A percentile compares a stretch with the other conserved stretches of the same genome.
phyloP scores from a whole-genome alignment of 805 yeast genomes.

The Saturnispora galanensis region DNA sequence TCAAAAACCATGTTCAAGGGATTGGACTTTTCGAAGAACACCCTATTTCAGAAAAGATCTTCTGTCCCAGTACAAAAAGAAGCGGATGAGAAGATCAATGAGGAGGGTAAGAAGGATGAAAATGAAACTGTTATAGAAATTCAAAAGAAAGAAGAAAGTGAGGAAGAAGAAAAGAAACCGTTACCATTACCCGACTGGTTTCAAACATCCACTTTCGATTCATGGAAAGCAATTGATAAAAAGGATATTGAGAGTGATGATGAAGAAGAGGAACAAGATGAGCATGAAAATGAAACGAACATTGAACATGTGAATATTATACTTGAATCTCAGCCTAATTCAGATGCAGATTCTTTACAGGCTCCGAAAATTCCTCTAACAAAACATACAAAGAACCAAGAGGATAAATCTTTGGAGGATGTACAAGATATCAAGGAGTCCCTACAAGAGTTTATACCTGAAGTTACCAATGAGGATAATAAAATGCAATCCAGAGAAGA shows the following conservation, averaged over 20 bases:
- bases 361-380: not conserved
- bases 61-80: no score
- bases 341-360: not conserved
- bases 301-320: not conserved
- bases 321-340: not conserved
- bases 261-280: slow-evolving; percentile 12
- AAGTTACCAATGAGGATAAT: no score
- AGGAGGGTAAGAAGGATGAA: slow-evolving; percentile 1
- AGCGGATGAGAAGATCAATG: not conserved
- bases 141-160: slow-evolving; percentile 6
- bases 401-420: not conserved
- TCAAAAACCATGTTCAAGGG: slow-evolving; percentile 9
- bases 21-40: slow-evolving; percentile 4
- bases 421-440: no score
- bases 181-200: slow-evolving; percentile 29
- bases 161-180: slow-evolving; percentile 16
- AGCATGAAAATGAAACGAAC: not conserved
- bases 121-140: not conserved
- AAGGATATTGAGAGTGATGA: not conserved
- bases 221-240: slow-evolving; percentile 2
- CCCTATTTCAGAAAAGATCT: not conserved
- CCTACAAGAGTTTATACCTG: no score
- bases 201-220: slow-evolving; percentile 14
- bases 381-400: not conserved
- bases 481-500: no score